phyloP scores from a whole-genome alignment of 805 yeast species.

The Pichia eremophila region DNA sequence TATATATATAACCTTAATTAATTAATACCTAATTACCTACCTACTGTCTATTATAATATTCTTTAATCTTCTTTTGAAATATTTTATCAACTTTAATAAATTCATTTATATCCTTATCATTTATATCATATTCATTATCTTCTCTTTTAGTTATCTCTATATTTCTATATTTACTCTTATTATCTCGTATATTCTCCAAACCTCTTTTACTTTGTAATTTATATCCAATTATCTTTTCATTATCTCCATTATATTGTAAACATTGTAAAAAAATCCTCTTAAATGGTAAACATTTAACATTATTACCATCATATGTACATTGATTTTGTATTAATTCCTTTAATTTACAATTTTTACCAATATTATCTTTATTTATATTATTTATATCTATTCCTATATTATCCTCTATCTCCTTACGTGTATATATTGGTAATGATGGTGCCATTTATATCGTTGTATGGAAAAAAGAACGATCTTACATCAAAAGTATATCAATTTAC shows the following conservation, averaged over 20 bases:
- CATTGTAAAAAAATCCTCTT: slow-evolving; percentile 39
- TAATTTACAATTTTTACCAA: slow-evolving; percentile 19
- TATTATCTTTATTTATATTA: slow-evolving; percentile 4
- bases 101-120: slow-evolving; percentile 15
- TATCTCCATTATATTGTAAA: slow-evolving; percentile 17
- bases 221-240: slow-evolving; percentile 18
- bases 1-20: too few species aligned
- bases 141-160: slow-evolving; percentile 30
- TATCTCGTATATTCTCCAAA: not conserved
- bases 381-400: slow-evolving; percentile 15
- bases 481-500: too few species aligned
- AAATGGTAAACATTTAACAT: slow-evolving; percentile 39
- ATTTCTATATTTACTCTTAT: slow-evolving; percentile 16
- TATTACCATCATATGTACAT: slow-evolving; percentile 36
- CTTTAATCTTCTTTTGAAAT: slow-evolving; percentile 20
- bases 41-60: slow-evolving; percentile 17
- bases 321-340: slow-evolving; percentile 37
- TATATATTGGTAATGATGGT: slow-evolving; percentile 39
- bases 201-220: slow-evolving; percentile 18
- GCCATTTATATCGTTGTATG: slow-evolving; percentile 37
- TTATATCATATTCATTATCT: slow-evolving; percentile 25
- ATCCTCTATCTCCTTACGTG: slow-evolving; percentile 27
- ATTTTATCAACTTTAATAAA: slow-evolving; percentile 26
- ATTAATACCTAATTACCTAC: too few species aligned
- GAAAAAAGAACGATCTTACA: too few species aligned